phyloP scores from a whole-genome alignment of 352 stramenopile species.

The Pythium apleroticum region DNA sequence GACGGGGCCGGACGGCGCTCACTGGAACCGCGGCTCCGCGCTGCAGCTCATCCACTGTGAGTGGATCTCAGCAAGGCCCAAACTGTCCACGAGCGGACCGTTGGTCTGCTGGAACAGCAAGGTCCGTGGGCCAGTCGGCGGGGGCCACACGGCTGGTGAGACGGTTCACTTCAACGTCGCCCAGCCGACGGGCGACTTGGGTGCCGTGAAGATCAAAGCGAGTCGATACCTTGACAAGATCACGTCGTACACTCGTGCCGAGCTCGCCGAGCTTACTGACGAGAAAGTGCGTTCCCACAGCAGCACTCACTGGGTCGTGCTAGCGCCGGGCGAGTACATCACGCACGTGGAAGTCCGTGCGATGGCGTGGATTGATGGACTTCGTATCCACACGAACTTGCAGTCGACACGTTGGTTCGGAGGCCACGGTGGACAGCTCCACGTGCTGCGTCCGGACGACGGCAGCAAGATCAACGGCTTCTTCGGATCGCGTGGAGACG shows the following conservation, averaged over 20 bases:
- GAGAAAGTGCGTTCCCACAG: constrained; percentile 26
- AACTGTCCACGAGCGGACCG: constrained; percentile 34
- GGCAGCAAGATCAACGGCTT: constrained; percentile 50
- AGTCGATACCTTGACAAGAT: constrained; percentile 48
- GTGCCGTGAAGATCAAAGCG: constrained; percentile 41
- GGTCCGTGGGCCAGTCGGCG: constrained; percentile 46
- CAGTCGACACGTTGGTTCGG: constrained; percentile 61
- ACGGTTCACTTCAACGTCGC: constrained; percentile 36
- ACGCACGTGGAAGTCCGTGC: constrained; percentile 51
- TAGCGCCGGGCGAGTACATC: constrained; percentile 47
- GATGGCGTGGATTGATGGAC: constrained; percentile 63
- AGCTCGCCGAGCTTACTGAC: constrained; percentile 26
- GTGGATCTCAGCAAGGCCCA: constrained; percentile 50
- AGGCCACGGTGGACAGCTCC: constrained; percentile 46
- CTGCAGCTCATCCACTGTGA: constrained; percentile 47
- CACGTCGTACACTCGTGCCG: constrained; percentile 34
- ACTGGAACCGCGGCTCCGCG: constrained; percentile 60
- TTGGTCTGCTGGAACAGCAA: constrained; percentile 32
- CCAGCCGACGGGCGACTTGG: constrained; percentile 30
- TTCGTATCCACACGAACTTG: constrained; percentile 65
- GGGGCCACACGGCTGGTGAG: constrained; percentile 39
- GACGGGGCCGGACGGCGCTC: constrained; percentile 30
- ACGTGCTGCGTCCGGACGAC: constrained; percentile 40
- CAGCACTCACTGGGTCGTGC: constrained; percentile 44
- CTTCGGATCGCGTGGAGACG: constrained; percentile 49